phyloP scores from a whole-genome alignment of 345 rosid species.

The Punica granatum region DNA sequence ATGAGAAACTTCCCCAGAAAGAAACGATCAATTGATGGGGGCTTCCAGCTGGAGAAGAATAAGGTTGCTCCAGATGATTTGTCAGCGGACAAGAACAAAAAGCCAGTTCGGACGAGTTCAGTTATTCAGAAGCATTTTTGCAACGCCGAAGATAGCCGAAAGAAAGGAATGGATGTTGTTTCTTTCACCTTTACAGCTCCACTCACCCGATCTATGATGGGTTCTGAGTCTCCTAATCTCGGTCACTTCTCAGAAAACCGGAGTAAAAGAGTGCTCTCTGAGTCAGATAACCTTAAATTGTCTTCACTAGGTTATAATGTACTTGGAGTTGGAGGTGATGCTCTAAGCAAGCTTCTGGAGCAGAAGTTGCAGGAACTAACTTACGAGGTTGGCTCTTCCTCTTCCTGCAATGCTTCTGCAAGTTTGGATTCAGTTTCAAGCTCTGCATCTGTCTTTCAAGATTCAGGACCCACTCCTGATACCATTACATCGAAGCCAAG shows the following conservation, averaged over 20 bases:
- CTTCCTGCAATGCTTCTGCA: constrained; percentile 33
- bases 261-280: constrained; percentile 42
- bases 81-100: constrained; percentile 24
- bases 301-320: constrained; percentile 53
- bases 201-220: constrained; percentile 32
- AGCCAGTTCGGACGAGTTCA: constrained; percentile 24
- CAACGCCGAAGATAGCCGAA: constrained; percentile 53
- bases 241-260: constrained; percentile 26
- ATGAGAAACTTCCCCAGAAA: constrained; percentile 44
- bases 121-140: constrained; percentile 24
- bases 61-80: constrained; percentile 21
- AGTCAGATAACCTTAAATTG: constrained; percentile 31
- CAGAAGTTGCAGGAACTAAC: constrained; percentile 76
- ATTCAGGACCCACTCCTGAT: constrained; percentile 15
- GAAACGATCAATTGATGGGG: constrained; percentile 54
- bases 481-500: constrained; percentile 12
- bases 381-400: constrained; percentile 44
- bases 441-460: constrained; percentile 24
- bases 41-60: constrained; percentile 31
- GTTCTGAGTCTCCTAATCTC: constrained; percentile 30
- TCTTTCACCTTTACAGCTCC: constrained; percentile 85
- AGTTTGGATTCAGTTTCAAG: constrained; percentile 23
- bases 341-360: constrained; percentile 74
- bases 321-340: constrained; percentile 75
- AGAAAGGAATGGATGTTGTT: constrained; percentile 66